phyloP scores from a whole-genome alignment of 768 basidiomycete species.

The Rhizopogon vulgaris region DNA sequence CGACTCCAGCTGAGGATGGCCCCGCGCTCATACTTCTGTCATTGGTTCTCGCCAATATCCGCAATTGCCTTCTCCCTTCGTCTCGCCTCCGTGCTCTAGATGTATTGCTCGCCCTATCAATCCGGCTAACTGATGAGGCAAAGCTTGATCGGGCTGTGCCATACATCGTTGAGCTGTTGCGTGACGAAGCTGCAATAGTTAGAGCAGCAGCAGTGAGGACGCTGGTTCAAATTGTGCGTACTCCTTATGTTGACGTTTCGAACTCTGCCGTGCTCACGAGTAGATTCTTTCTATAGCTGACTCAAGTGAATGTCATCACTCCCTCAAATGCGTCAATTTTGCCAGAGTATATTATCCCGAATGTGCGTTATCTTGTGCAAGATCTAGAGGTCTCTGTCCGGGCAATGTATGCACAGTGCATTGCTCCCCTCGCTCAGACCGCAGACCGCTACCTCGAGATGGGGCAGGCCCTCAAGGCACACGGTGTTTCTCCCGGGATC shows the following conservation, averaged over 20 bases:
- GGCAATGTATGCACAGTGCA: slow-evolving; percentile 76
- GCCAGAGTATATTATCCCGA: slow-evolving; percentile 93
- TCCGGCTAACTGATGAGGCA: slow-evolving; percentile 88
- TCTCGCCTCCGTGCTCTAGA: slow-evolving; percentile 85
- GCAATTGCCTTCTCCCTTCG: slow-evolving; percentile 80
- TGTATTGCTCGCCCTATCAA: slow-evolving; percentile 74
- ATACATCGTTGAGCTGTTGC: slow-evolving; percentile 81
- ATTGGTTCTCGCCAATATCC: slow-evolving; percentile 80
- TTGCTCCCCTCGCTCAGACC: slow-evolving; percentile 80
- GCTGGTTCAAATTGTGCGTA: slow-evolving; percentile 75
- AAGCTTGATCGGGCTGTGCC: slow-evolving; percentile 92
- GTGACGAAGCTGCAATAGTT: slow-evolving; percentile 81
- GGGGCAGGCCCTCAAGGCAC: slow-evolving; percentile 84
- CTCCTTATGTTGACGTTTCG: not conserved
- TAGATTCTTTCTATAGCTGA: slow-evolving; percentile 38
- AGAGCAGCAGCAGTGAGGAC: slow-evolving; percentile 75
- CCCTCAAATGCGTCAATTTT: slow-evolving; percentile 67
- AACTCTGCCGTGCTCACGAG: not conserved
- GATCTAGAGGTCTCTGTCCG: slow-evolving; percentile 85
- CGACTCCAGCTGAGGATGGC: slow-evolving; percentile 72
- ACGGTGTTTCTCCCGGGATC: slow-evolving; percentile 48
- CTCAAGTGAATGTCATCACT: slow-evolving; percentile 66
- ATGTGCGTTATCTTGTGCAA: slow-evolving; percentile 73
- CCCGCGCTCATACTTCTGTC: slow-evolving; percentile 86
- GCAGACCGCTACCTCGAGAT: slow-evolving; percentile 89